Evolutionary conservation across 192 early-diverging fungal genomes (phyloP), one percentile per base, ranked within the genome.

Genomic region (Backusella circina): DNA sequence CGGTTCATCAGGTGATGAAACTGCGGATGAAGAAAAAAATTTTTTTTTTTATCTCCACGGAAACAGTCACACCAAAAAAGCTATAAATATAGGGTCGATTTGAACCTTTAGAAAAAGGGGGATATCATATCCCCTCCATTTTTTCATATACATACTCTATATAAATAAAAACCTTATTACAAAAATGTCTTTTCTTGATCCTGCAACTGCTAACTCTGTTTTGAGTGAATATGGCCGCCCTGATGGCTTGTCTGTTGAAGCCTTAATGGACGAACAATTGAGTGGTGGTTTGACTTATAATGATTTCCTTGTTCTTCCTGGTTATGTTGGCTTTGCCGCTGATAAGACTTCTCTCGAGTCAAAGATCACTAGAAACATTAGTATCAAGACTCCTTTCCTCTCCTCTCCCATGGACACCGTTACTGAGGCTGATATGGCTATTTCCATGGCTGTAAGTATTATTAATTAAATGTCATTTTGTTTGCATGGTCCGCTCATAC

Each of bases 341-440:
- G 86, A 90, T 79, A 83, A 85, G 15, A 94, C 95, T 33, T 85
- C 85, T 70, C 89, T 96, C 65, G 93, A 94, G 76, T 93, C 92
- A 76, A 87, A 89, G 77, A 91, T 99, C 78, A 98, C 96, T n/a
- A 94, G 90, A 85, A 91, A 95, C 76, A 96, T 95, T 76, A 84
- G 88, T 70, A 88, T 99, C 87, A 95, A 94, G 85, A 94, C 95
- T 16, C 97, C 97, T 8, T 93, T 99, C 83, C 79, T 97, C 79
- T 97, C 95, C 32, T 93, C 91, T 70, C 97, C 96, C 70, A 99
- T 99, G 97, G 97, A 99, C 84, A 99, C 97, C 33, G 97, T 99
- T 33, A 98, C 97, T 36, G 96, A 99, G 86, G 87, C 93, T 21
- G 91, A 95, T 18, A 99, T 99, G 97, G 97, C 97, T 57, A 95